phyloP scores from a whole-genome alignment of 75 land plant species.

The Picea sitchensis region DNA sequence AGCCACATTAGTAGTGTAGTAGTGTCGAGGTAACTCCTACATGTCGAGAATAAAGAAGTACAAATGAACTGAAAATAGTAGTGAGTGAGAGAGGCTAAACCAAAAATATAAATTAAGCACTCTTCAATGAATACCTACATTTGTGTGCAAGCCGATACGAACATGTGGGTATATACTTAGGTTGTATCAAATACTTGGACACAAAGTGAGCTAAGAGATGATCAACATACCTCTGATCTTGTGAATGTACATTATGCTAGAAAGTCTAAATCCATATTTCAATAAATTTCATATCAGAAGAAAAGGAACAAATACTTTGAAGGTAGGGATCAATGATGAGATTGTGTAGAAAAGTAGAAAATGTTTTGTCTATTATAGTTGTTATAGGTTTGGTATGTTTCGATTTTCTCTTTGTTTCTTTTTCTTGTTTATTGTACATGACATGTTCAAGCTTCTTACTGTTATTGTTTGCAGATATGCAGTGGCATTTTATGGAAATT shows the following conservation, averaged over 20 bases:
- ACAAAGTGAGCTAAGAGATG: background rate
- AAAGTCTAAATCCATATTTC: background rate
- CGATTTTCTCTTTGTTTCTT: too few relatives aligned
- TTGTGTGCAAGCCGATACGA: background rate
- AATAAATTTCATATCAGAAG: background rate
- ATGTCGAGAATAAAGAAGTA: background rate
- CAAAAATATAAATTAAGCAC: too few relatives aligned
- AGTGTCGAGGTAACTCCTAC: background rate
- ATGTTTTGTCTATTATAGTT: too few relatives aligned
- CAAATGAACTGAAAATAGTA: background rate
- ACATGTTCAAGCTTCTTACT: background rate
- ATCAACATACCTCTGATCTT: background rate
- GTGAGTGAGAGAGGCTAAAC: too few relatives aligned
- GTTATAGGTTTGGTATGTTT: too few relatives aligned
- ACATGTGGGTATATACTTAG: background rate
- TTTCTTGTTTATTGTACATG: too few relatives aligned
- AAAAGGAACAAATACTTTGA: background rate
- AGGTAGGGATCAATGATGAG: background rate
- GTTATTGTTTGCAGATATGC: constrained; percentile 60
- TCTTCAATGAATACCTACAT: too few relatives aligned
- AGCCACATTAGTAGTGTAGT: background rate
- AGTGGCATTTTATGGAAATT: constrained; percentile 74
- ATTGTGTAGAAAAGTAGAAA: too few relatives aligned
- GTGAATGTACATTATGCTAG: background rate
- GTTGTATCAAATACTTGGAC: background rate